Conservation (phyloP, 176 grass and related monocot species). For the Panicum miliaceum region DNA sequence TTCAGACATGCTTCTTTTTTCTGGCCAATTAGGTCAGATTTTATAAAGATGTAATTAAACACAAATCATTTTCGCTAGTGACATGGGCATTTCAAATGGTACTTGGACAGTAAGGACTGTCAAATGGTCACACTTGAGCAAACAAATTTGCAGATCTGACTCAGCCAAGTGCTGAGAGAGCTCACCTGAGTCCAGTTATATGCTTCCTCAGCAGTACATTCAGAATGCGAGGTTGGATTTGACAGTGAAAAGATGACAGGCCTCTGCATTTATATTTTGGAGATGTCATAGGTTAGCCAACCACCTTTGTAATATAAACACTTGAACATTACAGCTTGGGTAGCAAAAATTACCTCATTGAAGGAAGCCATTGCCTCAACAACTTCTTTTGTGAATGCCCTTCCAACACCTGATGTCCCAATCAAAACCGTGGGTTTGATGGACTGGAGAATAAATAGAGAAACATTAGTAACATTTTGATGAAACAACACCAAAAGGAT, state of each 20-base stretch:
- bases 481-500: conserved; percentile 15
- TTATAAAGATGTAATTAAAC: conserved; percentile 2
- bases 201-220: conserved; percentile 96
- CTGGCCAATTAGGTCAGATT: conserved; percentile 14
- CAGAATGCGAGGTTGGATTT: conserved; percentile 91
- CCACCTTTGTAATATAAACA: conserved; percentile 9
- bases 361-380: conserved; percentile 90
- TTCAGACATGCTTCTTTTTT: neutral
- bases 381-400: conserved; percentile 82
- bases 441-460: conserved; percentile 51
- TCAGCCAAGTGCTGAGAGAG: conserved; percentile 4
- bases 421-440: conserved; percentile 98
- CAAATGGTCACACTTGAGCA: neutral
- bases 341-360: conserved; percentile 67
- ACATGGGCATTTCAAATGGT: neutral
- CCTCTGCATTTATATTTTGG: conserved; percentile 52
- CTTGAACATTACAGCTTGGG: conserved; percentile 4
- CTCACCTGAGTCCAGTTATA: conserved; percentile 86
- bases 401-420: conserved; percentile 92
- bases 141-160: neutral
- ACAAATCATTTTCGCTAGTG: neutral
- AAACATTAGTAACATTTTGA: conserved; percentile 39
- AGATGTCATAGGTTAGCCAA: conserved; percentile 17
- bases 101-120: neutral
- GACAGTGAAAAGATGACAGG: conserved; percentile 89